Base-by-base conservation (phyloP, 2,329 filamentous ascomycete species). In the Colletotrichum eleusines region DNA sequence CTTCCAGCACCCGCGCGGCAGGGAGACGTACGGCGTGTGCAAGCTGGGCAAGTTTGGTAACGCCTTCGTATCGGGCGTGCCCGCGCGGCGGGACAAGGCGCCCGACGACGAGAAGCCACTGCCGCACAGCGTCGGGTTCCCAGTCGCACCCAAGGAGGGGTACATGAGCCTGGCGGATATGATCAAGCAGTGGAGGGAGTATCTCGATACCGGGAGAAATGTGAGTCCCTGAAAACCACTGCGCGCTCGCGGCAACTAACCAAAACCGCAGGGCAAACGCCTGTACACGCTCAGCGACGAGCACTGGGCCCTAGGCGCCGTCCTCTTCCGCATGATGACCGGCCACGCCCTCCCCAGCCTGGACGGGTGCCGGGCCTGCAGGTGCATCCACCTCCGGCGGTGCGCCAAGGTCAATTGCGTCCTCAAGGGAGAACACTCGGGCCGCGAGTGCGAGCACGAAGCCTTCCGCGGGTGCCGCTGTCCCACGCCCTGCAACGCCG, bases 21-120 rank as follows among this genome's bases (percentile, higher is more conserved):
- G 72, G 16, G 86, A 88, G 77, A 83, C 81, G 40, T 89, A 88
- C 74, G 87, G 87, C 0, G 75, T 79, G 35, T 88, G 86, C 74
- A 89, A 88, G 78, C 77, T 89, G 65, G 86, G 86, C 18, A 82
- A 84, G 51, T 87, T 86, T 64, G 75, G 78, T 53, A 75, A 75
- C n/a, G 80, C 82, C 20, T 77, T 76, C 33, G 78, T 86, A 14
- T 81, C 82, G n/a, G 79, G 79, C 51, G 81, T 84, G 54, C 75
- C 77, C 46, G 66, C 60, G 11, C 62, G 62, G 38, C 60, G 67
- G 40, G 50, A 62, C 20, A 54, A 26, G 9, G 54, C 65, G 38
- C 53, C 66, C 51, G 68, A 72, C 40, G 48, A 23, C 4, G 46
- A 72, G 23, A 58, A 38, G 46, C 65, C 68, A 26, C 53, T 65